Evolutionary conservation across 2,329 filamentous ascomycete genomes (phyloP), one percentile per base, ranked within the genome.

Genomic region (Xenoacremonium recifei): DNA sequence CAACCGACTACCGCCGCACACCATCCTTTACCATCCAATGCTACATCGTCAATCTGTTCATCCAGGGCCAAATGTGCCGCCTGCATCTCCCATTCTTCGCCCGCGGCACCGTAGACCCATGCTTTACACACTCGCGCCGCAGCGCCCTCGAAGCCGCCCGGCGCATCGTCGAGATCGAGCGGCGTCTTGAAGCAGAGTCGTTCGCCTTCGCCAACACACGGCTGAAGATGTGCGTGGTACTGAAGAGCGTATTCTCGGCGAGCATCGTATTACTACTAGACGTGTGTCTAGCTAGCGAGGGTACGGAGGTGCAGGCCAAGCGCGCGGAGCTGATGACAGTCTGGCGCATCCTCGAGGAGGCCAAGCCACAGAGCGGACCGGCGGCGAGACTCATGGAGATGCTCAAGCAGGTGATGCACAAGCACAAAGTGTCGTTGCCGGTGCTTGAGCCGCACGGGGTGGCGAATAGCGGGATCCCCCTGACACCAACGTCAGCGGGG

Each of bases 51-150:
- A 63, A 61, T 18, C 36, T 64, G 5, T 54, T 65, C 11, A 40
- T 64, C 3, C 55, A 64, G 16, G 62, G 63, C 1, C 61, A 66
- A 30, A 51, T 61, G 9, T 66, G 63, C 44, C 66, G 63, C 39
- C 45, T 66, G 9, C 64, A 66, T 37, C 54, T 66, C 6, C 64
- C 64, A 5, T 66, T 59, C 38, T 44, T 66, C 6, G 61, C 62
- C 3, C 58, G 62, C 19, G 63, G 64, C 4, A 56, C 61, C 5
- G 52, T 64, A 1, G 63, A 66, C 21, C 57, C 62, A 27, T 41
- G 47, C 4, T 66, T 60, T 40, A 53, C 62, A 10, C 60, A 57
- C 37, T 66, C 64, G 6, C 54, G 59, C 9, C 48, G 54, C 5
- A 57, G 57, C 12, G 65, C 63, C 42, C 53, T 66, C 20, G 50